phyloP scores from a whole-genome alignment of 129 eudicot genomes.

The Flaveria sonorensis region DNA sequence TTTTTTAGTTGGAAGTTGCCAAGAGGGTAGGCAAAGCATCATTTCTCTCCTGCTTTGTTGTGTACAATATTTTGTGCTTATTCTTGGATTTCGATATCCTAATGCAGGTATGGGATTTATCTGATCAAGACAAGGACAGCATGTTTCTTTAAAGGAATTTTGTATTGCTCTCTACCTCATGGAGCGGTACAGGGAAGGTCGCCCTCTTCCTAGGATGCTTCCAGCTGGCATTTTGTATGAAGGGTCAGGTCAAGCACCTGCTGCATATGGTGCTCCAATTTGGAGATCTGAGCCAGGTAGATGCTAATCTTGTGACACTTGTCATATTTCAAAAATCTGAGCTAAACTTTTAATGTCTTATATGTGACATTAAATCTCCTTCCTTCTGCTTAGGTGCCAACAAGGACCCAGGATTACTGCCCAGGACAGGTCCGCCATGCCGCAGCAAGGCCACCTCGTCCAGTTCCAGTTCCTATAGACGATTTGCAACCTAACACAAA shows the following conservation, averaged over 20 bases:
- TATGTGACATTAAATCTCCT: conserved; percentile 8
- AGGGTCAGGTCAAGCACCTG: conserved; percentile 42
- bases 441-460: conserved; percentile 76
- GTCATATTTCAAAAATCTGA: conserved; percentile 6
- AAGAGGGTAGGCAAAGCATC: conserved; percentile 53
- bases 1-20: conserved; percentile 90
- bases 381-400: conserved; percentile 33
- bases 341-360: not conserved
- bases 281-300: conserved; percentile 52
- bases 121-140: conserved; percentile 93
- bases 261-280: conserved; percentile 37
- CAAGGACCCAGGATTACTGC: conserved; percentile 19
- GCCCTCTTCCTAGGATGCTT: conserved; percentile 67
- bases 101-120: conserved; percentile 90
- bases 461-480: conserved; percentile 58
- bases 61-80: not conserved
- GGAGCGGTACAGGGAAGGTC: conserved; percentile 88
- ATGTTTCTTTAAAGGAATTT: conserved; percentile 88
- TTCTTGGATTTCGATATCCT: conserved; percentile 56
- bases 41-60: not conserved
- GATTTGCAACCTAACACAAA: conserved; percentile 57
- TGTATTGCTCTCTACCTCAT: conserved; percentile 91
- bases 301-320: conserved; percentile 9
- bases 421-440: conserved; percentile 44
- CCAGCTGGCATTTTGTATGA: conserved; percentile 62